A percentile compares a stretch with the other conserved stretches of the same genome.
Conservation (phyloP, 345 rosid genomes). For the Abelmoschus esculentus region DNA sequence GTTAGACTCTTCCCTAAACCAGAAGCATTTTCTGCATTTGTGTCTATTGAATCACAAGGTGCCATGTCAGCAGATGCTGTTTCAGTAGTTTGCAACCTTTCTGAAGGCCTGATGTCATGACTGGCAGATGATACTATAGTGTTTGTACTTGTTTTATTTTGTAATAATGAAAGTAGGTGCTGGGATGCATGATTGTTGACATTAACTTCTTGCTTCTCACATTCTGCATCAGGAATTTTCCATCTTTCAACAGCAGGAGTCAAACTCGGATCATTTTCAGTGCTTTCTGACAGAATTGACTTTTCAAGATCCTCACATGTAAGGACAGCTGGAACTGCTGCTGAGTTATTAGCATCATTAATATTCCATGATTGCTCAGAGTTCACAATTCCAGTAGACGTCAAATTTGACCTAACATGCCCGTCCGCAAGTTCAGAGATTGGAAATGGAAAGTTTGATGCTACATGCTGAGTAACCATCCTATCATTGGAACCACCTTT, state of each 20-base stretch:
- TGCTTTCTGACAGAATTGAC: constrained; percentile 67
- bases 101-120: constrained; percentile 25
- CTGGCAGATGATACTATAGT: constrained; percentile 19
- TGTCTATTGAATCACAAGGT: constrained; percentile 29
- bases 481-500: constrained; percentile 43
- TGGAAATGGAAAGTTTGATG: constrained; percentile 29
- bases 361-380: constrained; percentile 21
- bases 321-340: constrained; percentile 56
- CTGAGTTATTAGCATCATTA: constrained; percentile 20
- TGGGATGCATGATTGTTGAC: constrained; percentile 63
- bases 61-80: constrained; percentile 13
- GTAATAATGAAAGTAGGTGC: constrained; percentile 82
- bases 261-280: constrained; percentile 35
- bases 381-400: constrained; percentile 20
- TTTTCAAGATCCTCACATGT: constrained; percentile 99
- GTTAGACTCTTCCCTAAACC: constrained; percentile 54
- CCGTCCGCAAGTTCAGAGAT: constrained; percentile 27
- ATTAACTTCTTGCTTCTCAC: constrained; percentile 37
- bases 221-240: constrained; percentile 26
- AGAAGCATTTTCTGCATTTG: constrained; percentile 25
- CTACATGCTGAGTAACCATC: constrained; percentile 21
- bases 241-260: constrained; percentile 27
- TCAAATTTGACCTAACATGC: constrained; percentile 18
- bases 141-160: constrained; percentile 38
- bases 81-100: constrained; percentile 18